These are phyloP conservation scores for Zygosaccharomyces pseudobailii DNA, from an alignment of 1,139 yeast species.

Conservation along the genomic window DNA sequence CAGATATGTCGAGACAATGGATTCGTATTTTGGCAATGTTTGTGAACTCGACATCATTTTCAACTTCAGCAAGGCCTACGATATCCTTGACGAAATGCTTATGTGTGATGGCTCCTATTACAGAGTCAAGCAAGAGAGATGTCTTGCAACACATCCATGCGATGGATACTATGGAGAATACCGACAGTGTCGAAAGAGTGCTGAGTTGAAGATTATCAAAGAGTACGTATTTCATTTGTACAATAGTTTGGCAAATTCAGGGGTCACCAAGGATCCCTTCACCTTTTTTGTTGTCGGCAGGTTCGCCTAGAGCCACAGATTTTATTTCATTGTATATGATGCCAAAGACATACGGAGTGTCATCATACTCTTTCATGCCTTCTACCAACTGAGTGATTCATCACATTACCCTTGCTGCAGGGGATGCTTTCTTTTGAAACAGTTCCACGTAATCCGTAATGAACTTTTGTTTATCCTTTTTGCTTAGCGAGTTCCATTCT, in stretches of 20 bases:
- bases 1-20: conserved; percentile 95
- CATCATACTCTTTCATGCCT: conserved; percentile 36
- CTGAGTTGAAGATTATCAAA: conserved; percentile 25
- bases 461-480: conserved; percentile 26
- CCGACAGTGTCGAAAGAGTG: conserved; percentile 52
- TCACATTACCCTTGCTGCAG: conserved; percentile 27
- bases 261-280: conserved; percentile 10
- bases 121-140: conserved; percentile 79
- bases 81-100: conserved; percentile 81
- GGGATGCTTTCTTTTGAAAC: conserved; percentile 32
- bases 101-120: conserved; percentile 76
- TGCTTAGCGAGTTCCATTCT: conserved; percentile 29
- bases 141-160: conserved; percentile 71
- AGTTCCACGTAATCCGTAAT: conserved; percentile 28
- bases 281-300: conserved; percentile 16
- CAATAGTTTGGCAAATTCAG: conserved; percentile 2
- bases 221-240: conserved; percentile 4
- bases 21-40: conserved; percentile 92
- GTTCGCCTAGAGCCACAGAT: conserved; percentile 20
- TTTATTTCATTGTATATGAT: conserved; percentile 33
- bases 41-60: conserved; percentile 91
- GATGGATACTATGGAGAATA: conserved; percentile 70
- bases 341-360: conserved; percentile 36
- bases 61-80: conserved; percentile 91
- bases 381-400: conserved; percentile 32